Percentiles rank a stretch among this genome's conserved stretches.
phyloP scores from a whole-genome alignment of 1,284 basidiomycete species.

The Rhodotorula sp. region DNA sequence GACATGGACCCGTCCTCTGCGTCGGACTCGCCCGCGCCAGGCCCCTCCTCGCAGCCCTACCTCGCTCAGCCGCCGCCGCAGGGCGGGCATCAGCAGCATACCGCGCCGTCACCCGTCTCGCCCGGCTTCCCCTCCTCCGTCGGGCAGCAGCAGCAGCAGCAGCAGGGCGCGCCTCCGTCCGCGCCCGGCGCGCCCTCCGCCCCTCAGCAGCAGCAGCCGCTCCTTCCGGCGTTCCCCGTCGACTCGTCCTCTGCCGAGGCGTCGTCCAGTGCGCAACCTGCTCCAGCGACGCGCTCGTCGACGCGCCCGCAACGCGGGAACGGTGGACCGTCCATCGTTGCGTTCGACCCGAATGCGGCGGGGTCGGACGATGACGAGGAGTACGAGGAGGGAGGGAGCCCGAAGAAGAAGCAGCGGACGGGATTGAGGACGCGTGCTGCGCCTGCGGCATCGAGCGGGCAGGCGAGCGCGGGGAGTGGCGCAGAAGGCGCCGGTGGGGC shows the following conservation, averaged over 20 bases:
- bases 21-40: not conserved
- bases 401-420: constrained; percentile 37
- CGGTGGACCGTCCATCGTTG: constrained; percentile 21
- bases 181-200: not conserved
- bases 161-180: not conserved
- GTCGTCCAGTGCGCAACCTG: not conserved
- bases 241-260: not conserved
- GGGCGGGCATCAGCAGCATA: not conserved
- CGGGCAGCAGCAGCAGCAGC: not conserved
- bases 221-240: not conserved
- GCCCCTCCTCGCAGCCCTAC: not conserved
- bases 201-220: constrained; percentile 3
- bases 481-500: not conserved
- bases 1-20: not conserved
- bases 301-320: not conserved
- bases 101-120: constrained; percentile 7
- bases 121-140: constrained; percentile 1
- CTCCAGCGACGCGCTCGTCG: not conserved
- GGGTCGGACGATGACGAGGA: constrained; percentile 40
- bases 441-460: not conserved
- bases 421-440: not conserved
- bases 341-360: constrained; percentile 32
- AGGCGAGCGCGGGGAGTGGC: constrained; percentile 4
- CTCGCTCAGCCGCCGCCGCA: not conserved
- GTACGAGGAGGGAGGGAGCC: constrained; percentile 19